Conservation (phyloP, 2,329 filamentous ascomycete genomes). For the Mycosphaerelloides madeirae region DNA sequence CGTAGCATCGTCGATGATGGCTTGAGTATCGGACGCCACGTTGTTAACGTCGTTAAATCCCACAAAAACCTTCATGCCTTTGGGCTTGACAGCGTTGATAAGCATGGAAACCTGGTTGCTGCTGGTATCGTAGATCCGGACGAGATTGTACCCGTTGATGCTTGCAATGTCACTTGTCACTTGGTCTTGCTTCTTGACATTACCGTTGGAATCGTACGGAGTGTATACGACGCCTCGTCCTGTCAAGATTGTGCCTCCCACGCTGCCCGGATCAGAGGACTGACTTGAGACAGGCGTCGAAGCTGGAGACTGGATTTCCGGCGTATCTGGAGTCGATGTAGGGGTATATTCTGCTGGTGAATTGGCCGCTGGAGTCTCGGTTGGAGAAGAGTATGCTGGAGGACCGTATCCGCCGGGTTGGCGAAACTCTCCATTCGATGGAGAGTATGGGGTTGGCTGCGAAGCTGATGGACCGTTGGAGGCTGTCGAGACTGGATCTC, state of each 20-base stretch:
- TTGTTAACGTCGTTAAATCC: constrained; percentile 64
- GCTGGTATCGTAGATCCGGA: constrained; percentile 77
- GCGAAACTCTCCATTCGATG: no score
- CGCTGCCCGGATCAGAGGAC: no score
- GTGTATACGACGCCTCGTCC: constrained; percentile 54
- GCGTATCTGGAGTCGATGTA: constrained; percentile 8
- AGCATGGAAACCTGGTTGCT: constrained; percentile 67
- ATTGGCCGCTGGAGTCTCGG: constrained; percentile 4
- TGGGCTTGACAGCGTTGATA: constrained; percentile 57
- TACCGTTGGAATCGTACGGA: constrained; percentile 52
- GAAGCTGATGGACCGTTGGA: background rate
- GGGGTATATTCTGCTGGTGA: background rate
- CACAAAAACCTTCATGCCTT: constrained; percentile 66
- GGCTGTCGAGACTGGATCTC: constrained; percentile 44
- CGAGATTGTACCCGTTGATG: constrained; percentile 55
- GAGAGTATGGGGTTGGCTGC: constrained; percentile 1
- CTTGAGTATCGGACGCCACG: constrained; percentile 54
- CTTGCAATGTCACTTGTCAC: constrained; percentile 61
- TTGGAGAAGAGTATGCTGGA: constrained; percentile 7
- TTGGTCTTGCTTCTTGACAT: constrained; percentile 63
- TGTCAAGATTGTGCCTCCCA: no score
- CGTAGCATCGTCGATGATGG: constrained; percentile 56
- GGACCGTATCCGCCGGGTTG: no score
- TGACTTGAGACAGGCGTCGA: no score
- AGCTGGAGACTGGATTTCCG: background rate